Evolutionary conservation across 2,329 filamentous ascomycete genomes (phyloP), one percentile per base, ranked within the genome.

Genomic region (Colletotrichum acutatum): DNA sequence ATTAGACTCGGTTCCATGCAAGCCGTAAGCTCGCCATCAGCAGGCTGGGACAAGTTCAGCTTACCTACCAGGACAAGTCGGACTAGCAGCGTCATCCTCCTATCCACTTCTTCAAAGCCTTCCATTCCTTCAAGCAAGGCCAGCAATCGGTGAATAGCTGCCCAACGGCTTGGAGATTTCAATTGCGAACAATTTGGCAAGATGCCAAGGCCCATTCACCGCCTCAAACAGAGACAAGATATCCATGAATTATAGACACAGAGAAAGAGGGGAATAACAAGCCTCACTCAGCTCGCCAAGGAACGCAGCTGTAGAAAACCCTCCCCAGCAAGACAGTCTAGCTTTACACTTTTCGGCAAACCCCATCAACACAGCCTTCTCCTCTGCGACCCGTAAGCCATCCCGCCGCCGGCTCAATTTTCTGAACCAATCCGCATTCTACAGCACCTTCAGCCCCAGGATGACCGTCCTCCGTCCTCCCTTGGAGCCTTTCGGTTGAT

Each of bases 1-100:
- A 70, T 61, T 66, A 66, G 70, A 66, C 61, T 30, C 59, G 42
- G 53, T 8, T 37, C 37, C n/a, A 64, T 70, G 70, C 66, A 72
- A 56, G 54, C 70, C 70, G 60, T 72, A 72, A 72, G 70, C 70
- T 32, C 70, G 56, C 26, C 59, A 32, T 65, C 70, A 58, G 66
- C 66, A 72, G 42, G 37, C 42, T 69, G 69, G 28, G 28, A n/a
- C 12, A 22, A 42, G 30, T 59, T 24, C 9, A 42, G 16, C 68
- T 53, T 58, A 54, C 34, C 63, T 34, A 52, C 22, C 4, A n/a
- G n/a, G n/a, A n/a, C n/a, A n/a, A n/a, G n/a, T n/a, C 9, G 34
- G 24, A 8, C 59, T 37, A 62, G 24, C 22, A 26, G 19, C 34
- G 34, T 19, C 58, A 16, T 56, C 32, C 30, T 49, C 42, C 12